phyloP scores from a whole-genome alignment of 2,329 filamentous ascomycete genomes.

The Beauveria asiatica region DNA sequence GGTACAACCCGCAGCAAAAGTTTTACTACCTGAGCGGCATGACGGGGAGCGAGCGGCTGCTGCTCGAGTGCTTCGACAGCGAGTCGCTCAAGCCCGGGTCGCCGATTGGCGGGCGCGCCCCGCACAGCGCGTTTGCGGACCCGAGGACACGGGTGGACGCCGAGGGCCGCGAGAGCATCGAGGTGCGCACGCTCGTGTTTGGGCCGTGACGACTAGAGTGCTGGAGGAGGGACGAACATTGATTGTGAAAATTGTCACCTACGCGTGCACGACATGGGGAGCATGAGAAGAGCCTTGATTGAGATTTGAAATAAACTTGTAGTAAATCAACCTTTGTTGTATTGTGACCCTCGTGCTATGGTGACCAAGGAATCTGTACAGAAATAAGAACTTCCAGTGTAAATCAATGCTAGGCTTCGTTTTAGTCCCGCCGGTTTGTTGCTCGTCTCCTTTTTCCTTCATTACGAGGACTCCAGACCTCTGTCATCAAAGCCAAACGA shows the following conservation, averaged over 20 bases:
- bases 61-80: constrained; percentile 74
- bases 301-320: neutral
- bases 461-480: neutral
- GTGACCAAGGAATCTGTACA: neutral
- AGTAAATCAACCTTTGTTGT: neutral
- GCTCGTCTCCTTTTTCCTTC: neutral
- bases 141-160: constrained; percentile 62
- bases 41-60: constrained; percentile 60
- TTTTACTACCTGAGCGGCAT: constrained; percentile 81
- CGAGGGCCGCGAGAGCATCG: constrained; percentile 74
- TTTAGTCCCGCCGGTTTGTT: neutral
- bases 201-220: constrained; percentile 35
- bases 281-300: constrained; percentile 1
- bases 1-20: constrained; percentile 50
- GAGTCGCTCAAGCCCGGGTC: constrained; percentile 42
- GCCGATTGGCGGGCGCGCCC: constrained; percentile 46
- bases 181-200: constrained; percentile 80
- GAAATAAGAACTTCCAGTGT: neutral
- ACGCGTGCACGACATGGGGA: neutral
- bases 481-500: neutral
- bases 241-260: neutral
- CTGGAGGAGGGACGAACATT: neutral
- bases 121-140: constrained; percentile 75
- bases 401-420: neutral
- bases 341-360: neutral